phyloP scores from a whole-genome alignment of 2,329 filamentous ascomycete species.

The Aspergillus novoparasiticus region DNA sequence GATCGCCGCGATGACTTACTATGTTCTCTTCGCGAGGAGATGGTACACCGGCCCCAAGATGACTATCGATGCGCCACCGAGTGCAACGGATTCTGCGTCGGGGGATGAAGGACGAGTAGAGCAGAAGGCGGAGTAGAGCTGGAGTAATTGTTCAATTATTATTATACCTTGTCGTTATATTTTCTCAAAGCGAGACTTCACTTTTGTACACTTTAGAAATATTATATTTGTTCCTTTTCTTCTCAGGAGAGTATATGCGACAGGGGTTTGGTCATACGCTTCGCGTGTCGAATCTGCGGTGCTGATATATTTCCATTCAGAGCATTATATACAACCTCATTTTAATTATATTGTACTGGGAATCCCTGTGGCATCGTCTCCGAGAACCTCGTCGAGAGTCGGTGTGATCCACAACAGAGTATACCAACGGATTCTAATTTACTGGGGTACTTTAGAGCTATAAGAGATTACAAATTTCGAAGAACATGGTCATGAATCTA shows the following conservation, averaged over 20 bases:
- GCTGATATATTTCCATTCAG: too few relatives aligned
- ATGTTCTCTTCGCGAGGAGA: constrained; percentile 59
- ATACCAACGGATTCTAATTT: background rate
- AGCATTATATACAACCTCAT: too few relatives aligned
- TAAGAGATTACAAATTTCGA: too few relatives aligned
- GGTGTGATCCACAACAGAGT: too few relatives aligned
- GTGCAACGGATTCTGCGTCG: background rate
- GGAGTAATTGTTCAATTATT: background rate
- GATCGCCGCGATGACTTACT: constrained; percentile 59
- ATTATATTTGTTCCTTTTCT: background rate
- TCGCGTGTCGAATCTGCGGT: too few relatives aligned
- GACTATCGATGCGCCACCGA: constrained; percentile 46
- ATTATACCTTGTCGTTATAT: background rate
- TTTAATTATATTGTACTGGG: background rate
- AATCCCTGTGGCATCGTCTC: background rate
- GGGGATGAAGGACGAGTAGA: background rate
- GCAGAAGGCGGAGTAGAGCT: background rate
- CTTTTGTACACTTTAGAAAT: background rate
- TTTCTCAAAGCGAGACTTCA: background rate
- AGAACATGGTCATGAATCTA: background rate
- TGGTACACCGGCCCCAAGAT: constrained; percentile 65
- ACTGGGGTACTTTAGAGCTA: background rate
- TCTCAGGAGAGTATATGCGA: too few relatives aligned
- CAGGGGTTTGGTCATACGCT: too few relatives aligned
- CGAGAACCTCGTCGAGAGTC: too few relatives aligned